Conservation (phyloP, 2,329 filamentous ascomycete genomes). For the Fusarium sp. region DNA sequence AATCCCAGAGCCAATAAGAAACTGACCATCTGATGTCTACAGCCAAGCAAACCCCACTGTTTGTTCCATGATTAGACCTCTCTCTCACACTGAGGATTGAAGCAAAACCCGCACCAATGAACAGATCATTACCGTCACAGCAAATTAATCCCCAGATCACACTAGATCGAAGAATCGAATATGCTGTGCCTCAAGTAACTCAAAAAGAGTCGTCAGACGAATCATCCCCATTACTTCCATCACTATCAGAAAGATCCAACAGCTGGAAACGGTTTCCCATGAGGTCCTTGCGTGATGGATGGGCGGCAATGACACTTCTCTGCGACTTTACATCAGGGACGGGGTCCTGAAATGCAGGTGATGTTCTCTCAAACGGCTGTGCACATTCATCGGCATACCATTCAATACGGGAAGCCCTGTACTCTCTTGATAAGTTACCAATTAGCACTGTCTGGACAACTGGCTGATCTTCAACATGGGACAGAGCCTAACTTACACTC, state of each 20-base stretch:
- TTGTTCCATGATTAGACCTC: neutral
- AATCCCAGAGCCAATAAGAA: neutral
- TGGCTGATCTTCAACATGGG: neutral
- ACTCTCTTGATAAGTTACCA: conserved; percentile 61
- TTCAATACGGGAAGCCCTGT: conserved; percentile 76
- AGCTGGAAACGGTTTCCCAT: conserved; percentile 71
- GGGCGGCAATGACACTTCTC: neutral
- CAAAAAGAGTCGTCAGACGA: conserved; percentile 13
- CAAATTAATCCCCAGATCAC: neutral
- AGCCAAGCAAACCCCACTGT: neutral
- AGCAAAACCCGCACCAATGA: neutral
- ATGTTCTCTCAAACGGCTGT: conserved; percentile 57
- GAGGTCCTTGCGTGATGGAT: conserved; percentile 42
- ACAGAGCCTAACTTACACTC: conserved; percentile 53
- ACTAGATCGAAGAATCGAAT: neutral
- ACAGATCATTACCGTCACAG: neutral
- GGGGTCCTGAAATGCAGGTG: neutral
- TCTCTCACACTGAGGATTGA: neutral
- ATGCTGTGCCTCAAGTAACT: neutral
- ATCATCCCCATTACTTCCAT: conserved; percentile 40
- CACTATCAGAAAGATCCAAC: conserved; percentile 61
- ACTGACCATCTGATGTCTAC: neutral
- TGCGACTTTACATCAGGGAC: neutral
- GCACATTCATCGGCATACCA: conserved; percentile 80
- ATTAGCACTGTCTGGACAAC: conserved; percentile 23